Conservation (phyloP, 352 stramenopile species). For the Pythium angustatum region DNA sequence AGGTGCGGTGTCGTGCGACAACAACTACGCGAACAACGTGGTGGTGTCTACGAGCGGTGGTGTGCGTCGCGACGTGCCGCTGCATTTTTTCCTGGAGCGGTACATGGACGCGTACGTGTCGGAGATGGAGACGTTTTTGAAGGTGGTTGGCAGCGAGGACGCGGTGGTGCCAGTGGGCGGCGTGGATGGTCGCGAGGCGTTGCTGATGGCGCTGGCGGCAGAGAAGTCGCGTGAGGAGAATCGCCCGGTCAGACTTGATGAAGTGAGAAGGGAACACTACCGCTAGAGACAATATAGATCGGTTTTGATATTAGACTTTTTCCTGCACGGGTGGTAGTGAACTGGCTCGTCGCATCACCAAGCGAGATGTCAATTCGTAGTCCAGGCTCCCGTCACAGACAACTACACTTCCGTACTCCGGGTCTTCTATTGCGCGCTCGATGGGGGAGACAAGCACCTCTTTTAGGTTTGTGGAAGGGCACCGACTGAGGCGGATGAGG, state of each 20-base stretch:
- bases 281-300: background rate
- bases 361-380: background rate
- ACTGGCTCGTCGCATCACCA: background rate
- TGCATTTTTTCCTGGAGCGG: constrained; percentile 94
- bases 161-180: constrained; percentile 52
- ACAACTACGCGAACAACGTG: constrained; percentile 92
- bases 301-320: background rate
- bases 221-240: constrained; percentile 73
- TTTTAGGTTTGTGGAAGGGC: background rate
- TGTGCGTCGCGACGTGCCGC: constrained; percentile 83
- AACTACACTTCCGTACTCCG: background rate
- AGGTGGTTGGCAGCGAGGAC: constrained; percentile 44
- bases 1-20: constrained; percentile 90
- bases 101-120: constrained; percentile 86
- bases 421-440: background rate
- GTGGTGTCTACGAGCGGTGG: constrained; percentile 49
- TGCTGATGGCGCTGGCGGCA: constrained; percentile 67
- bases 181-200: constrained; percentile 57
- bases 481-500: background rate
- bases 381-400: background rate
- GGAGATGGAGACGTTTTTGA: constrained; percentile 74
- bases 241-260: constrained; percentile 59
- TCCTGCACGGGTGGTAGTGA: background rate
- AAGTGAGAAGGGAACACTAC: constrained; percentile 15
- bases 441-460: background rate